Evolutionary conservation across 495 filamentous ascomycete genomes (phyloP).

Genomic region (Neurospora terricola): DNA sequence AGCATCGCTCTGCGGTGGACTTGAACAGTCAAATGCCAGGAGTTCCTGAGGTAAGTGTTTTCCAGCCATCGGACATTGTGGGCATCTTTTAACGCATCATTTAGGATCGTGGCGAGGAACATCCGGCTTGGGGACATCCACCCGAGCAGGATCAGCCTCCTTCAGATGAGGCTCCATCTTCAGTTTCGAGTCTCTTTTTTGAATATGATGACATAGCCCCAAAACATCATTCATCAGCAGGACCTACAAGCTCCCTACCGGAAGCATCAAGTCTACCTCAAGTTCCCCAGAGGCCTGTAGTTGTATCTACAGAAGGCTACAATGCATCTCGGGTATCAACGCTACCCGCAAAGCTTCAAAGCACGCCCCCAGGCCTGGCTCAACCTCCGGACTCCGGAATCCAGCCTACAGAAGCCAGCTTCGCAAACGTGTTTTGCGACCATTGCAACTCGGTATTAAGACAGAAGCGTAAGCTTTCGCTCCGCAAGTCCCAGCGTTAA

Average conservation of each 20-base stretch:
- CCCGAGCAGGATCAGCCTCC: neutral
- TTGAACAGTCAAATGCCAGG: neutral
- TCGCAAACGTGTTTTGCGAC: neutral
- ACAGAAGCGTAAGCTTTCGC: neutral
- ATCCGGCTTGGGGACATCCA: neutral
- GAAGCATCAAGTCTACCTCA: neutral
- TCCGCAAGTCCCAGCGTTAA: neutral
- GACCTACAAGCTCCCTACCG: neutral
- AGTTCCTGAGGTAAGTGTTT: neutral
- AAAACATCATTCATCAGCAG: neutral
- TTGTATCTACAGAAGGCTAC: neutral
- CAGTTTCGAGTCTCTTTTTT: neutral
- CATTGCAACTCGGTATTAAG: neutral
- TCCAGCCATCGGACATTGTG: neutral
- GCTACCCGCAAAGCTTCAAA: neutral
- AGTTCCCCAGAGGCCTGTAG: neutral
- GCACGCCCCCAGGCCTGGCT: neutral
- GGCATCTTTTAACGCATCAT: neutral
- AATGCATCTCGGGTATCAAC: neutral
- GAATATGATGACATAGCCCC: no score
- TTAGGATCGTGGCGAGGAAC: neutral
- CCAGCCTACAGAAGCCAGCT: neutral
- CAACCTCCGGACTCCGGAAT: neutral
- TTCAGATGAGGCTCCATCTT: neutral
- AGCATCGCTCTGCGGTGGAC: neutral